Conservation (phyloP, 768 basidiomycete genomes). For the Podaxis sp. region DNA sequence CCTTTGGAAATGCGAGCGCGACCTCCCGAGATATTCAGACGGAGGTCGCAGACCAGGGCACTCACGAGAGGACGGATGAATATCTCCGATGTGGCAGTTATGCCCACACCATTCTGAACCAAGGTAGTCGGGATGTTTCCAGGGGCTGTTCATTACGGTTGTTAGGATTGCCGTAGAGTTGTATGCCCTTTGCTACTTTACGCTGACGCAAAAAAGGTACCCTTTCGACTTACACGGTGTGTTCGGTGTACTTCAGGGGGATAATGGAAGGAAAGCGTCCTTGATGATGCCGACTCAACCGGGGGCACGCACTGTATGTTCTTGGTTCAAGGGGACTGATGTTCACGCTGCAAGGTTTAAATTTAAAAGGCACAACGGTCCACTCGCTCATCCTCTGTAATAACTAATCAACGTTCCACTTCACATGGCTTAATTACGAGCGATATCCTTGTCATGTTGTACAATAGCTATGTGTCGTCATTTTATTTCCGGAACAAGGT, state of each 20-base stretch:
- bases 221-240: slow-evolving; percentile 5
- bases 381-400: neutral
- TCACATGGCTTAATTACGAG: neutral
- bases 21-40: neutral
- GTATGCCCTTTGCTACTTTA: neutral
- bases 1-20: neutral
- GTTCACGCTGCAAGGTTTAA: neutral
- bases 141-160: neutral
- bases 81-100: neutral
- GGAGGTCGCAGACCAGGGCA: neutral
- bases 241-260: neutral
- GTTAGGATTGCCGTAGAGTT: neutral
- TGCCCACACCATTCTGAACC: neutral
- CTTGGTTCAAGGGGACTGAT: neutral
- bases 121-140: too few species aligned
- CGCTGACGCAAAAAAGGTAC: neutral
- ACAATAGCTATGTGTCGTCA: neutral
- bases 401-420: neutral
- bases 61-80: neutral
- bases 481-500: neutral
- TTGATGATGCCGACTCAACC: neutral
- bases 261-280: neutral
- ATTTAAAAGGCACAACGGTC: neutral
- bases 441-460: neutral
- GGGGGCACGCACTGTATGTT: neutral